phyloP scores from a whole-genome alignment of 257 asterid species.

The Solanum acaule region DNA sequence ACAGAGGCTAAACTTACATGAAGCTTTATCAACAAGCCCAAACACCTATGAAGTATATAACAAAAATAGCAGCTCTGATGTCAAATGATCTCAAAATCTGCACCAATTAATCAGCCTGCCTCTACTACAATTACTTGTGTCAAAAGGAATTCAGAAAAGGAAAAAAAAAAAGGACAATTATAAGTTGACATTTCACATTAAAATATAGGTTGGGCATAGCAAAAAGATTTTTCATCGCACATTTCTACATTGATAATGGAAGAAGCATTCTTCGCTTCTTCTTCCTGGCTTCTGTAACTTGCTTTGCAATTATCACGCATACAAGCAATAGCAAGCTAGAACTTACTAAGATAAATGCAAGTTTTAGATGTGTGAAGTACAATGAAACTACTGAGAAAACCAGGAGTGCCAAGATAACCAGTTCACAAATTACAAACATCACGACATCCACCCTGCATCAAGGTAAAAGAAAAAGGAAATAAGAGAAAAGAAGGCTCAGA shows the following conservation, averaged over 20 bases:
- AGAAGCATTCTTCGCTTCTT: constrained; percentile 96
- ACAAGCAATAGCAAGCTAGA: constrained; percentile 44
- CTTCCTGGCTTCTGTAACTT: constrained; percentile 57
- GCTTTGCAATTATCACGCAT: constrained; percentile 73
- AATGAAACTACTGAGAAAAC: constrained; percentile 75
- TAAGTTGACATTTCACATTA: constrained; percentile 10
- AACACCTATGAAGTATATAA: neutral
- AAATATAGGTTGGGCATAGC: constrained; percentile 5
- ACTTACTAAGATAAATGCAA: constrained; percentile 51
- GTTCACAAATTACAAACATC: constrained; percentile 79
- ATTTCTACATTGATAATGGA: constrained; percentile 74
- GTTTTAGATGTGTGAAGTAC: constrained; percentile 61
- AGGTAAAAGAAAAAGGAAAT: neutral
- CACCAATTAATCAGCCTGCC: constrained; percentile 11
- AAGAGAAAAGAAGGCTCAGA: neutral
- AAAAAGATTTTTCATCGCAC: neutral
- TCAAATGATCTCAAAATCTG: neutral
- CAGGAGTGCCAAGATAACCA: constrained; percentile 59
- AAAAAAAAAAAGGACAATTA: neutral
- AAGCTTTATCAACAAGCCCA: constrained; percentile 3
- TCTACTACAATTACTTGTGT: constrained; percentile 16
- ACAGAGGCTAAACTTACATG: neutral
- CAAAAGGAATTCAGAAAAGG: neutral
- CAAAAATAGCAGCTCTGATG: neutral
- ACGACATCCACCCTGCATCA: constrained; percentile 79